Conservation (phyloP, 139 green algal genomes). For the Micractinium sp. region DNA sequence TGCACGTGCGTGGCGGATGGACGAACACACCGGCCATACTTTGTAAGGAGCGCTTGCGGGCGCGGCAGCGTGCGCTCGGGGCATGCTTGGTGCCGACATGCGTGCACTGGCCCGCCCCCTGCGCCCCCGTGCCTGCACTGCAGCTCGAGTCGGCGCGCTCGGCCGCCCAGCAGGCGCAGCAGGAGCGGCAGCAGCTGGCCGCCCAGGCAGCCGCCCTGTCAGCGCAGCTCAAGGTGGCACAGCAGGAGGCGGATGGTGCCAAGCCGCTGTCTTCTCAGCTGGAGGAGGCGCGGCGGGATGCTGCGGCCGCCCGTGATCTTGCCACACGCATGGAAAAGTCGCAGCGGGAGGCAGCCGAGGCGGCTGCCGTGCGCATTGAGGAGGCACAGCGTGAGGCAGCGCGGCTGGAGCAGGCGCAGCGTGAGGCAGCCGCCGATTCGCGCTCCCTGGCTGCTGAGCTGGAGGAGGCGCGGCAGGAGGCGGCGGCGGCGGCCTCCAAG, state of each 20-base stretch:
- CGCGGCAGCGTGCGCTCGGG: too few species aligned
- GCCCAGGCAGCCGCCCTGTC: not conserved
- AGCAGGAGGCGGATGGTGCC: not conserved
- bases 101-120: not conserved
- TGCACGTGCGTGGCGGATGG: too few species aligned
- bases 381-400: constrained; percentile 1
- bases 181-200: not conserved
- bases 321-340: not conserved
- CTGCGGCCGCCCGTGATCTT: not conserved
- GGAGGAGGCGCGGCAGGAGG: not conserved
- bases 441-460: not conserved
- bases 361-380: not conserved
- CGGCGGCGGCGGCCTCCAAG: not conserved
- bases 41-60: too few species aligned
- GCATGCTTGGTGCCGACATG: not conserved
- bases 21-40: too few species aligned
- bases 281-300: not conserved
- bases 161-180: not conserved
- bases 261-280: not conserved
- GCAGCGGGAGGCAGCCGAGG: not conserved
- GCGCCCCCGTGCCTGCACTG: not conserved
- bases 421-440: not conserved
- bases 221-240: not conserved
- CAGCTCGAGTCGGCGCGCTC: not conserved
- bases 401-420: not conserved